Evolutionary conservation across 176 grass and related monocot species (phyloP).

Genomic region (Carex pumila): DNA sequence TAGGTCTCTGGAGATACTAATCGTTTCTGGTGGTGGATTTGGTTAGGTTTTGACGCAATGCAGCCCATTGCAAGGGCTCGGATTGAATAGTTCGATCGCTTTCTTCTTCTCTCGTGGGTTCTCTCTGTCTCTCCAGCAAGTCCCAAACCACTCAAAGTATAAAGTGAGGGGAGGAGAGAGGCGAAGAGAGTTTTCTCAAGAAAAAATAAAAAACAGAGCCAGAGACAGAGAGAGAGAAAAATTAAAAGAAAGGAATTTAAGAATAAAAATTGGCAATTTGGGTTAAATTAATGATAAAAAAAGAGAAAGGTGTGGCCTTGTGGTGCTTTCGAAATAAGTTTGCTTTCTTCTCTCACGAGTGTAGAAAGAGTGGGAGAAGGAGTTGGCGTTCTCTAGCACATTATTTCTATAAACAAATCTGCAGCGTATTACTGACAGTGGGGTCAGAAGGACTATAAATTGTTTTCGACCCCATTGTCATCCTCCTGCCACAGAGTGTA

Average conservation of each 20-base stretch:
- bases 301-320: neutral
- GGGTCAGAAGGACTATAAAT: neutral
- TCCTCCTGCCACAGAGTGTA: neutral
- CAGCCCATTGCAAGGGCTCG: conserved; percentile 5
- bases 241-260: neutral
- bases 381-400: neutral
- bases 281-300: neutral
- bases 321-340: neutral
- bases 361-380: neutral
- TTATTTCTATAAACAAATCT: neutral
- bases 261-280: neutral
- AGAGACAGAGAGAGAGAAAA: neutral
- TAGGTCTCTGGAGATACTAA: conserved; percentile 2
- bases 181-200: neutral
- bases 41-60: conserved; percentile 18
- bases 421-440: neutral
- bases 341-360: neutral
- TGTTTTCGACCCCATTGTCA: neutral
- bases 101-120: neutral
- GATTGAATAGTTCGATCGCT: neutral
- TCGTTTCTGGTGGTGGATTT: conserved; percentile 6
- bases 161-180: neutral
- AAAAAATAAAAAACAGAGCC: neutral
- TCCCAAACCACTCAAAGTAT: conserved; percentile 2
- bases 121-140: neutral